Conservation (phyloP, 75 land plant genomes). For the Selaginella moellendorffii region DNA sequence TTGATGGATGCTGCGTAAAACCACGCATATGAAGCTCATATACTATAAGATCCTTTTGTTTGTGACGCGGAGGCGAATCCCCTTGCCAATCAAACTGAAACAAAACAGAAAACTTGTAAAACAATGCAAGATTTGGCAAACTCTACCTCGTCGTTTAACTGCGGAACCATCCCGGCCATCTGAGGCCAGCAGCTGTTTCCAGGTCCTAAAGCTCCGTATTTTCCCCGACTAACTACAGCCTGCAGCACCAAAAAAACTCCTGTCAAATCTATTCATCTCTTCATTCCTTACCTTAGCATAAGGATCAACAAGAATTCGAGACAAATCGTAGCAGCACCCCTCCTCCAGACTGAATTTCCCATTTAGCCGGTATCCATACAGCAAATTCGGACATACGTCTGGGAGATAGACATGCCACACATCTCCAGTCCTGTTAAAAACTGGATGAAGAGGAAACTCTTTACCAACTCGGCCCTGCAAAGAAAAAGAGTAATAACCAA, state of each 20-base stretch:
- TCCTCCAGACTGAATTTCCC: slow-evolving; percentile 52
- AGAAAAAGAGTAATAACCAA: too few relatives aligned
- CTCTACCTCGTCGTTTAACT: slow-evolving; percentile 48
- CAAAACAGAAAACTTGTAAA: slow-evolving; percentile 7
- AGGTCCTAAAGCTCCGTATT: slow-evolving; percentile 58
- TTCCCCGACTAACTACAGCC: slow-evolving; percentile 84
- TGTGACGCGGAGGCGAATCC: slow-evolving; percentile 57
- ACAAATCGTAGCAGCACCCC: slow-evolving; percentile 54
- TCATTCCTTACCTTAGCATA: slow-evolving; percentile 90
- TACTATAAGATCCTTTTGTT: slow-evolving; percentile 70
- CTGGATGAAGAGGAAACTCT: slow-evolving; percentile 49
- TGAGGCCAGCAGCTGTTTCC: slow-evolving; percentile 84
- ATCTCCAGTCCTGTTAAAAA: slow-evolving; percentile 61
- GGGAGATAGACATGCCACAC: slow-evolving; percentile 82
- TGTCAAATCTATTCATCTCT: too few relatives aligned
- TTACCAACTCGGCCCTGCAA: slow-evolving; percentile 59
- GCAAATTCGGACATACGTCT: slow-evolving; percentile 43
- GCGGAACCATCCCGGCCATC: slow-evolving; percentile 88
- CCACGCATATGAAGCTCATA: slow-evolving; percentile 98
- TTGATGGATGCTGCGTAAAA: slow-evolving; percentile 74
- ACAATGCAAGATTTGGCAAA: neutral
- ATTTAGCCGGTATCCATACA: slow-evolving; percentile 83
- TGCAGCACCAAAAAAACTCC: slow-evolving; percentile 18
- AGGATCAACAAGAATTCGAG: slow-evolving; percentile 63
- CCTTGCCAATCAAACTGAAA: slow-evolving; percentile 98